Evolutionary conservation across 495 filamentous ascomycete genomes (phyloP), one percentile per base, ranked within the genome.

Genomic region (Trichoderma asperelloides): DNA sequence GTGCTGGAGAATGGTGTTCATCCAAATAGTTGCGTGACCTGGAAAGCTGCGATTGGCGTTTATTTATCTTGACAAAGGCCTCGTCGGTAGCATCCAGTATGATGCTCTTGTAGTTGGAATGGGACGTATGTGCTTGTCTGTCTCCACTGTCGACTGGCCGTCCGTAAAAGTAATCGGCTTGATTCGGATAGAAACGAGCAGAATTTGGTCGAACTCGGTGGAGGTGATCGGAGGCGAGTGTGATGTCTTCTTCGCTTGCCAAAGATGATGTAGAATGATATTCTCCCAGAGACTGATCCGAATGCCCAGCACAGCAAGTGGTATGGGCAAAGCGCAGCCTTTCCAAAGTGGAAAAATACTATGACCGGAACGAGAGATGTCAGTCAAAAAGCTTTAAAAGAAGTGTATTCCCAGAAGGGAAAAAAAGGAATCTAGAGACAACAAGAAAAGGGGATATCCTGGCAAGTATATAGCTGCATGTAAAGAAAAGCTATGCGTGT

Each of bases 71-170:
- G 73, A 80, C 84, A 23, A 89, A 76, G 18, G 84, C 86, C 77
- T 89, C 84, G 81, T 91, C 88, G 49, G 89, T 83, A 62, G 88
- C 84, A 80, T 93, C 89, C 45, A 89, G 78, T 63, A 91, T 86
- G 21, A 88, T 78, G 70, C 80, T 86, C 12, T 86, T 80, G 55
- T 81, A 78, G 66, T 76, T 72, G 23, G 82, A 77, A 39, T 82
- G 81, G 65, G 27, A 82, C 82, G 51, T 93, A 76, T 62, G 87
- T 72, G 37, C 84, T 18, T 30, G 55, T 60, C 55, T 60, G 3
- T 60, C 55, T 33, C 55, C 55, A 12, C 25, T 30, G 55, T 76
- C 71, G 88, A 90, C 77, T 96, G 90, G 74, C 93, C 89, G 62
- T 78, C 80, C 15, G 87, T 87, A 75, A 91, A 93, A 79, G 72